Percentiles rank a stretch among this genome's conserved stretches.
These are phyloP conservation scores for Takakia lepidozioides DNA, from an alignment of 225 moss, liverwort and hornwort genomes.

Conservation along the genomic window DNA sequence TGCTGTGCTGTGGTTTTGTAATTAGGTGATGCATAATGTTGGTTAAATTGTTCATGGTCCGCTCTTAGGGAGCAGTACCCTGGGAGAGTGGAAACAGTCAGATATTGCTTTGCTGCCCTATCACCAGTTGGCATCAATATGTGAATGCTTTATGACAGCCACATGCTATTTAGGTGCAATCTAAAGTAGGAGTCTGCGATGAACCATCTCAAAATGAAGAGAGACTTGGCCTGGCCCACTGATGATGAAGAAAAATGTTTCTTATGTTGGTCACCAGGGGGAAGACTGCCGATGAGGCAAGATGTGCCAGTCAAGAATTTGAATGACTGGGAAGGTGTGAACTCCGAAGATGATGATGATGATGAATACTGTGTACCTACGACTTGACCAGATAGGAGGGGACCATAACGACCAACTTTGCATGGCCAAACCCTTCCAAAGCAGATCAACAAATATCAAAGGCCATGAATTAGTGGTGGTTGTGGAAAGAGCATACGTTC, in stretches of 20 bases:
- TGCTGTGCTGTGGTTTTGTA: background rate
- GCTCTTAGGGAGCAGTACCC: background rate
- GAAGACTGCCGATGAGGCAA: conserved; percentile 18
- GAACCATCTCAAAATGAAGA: background rate
- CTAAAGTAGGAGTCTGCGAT: background rate
- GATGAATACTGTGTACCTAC: conserved; percentile 45
- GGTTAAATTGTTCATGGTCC: background rate
- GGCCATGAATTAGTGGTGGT: too few species aligned
- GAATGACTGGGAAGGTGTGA: conserved; percentile 22
- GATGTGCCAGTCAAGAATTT: conserved; percentile 26
- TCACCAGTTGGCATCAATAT: too few species aligned
- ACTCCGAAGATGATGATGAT: conserved; percentile 46
- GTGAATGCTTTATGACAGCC: too few species aligned
- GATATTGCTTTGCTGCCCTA: too few species aligned
- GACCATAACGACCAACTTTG: conserved; percentile 15
- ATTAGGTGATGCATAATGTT: background rate
- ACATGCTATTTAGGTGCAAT: too few species aligned
- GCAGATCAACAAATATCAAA: too few species aligned
- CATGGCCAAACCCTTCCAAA: too few species aligned
- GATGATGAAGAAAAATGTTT: too few species aligned
- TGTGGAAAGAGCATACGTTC: too few species aligned
- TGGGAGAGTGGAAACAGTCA: background rate
- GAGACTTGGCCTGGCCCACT: background rate
- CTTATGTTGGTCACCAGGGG: conserved; percentile 7
- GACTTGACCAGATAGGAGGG: conserved; percentile 49